Evolutionary conservation across 441 rosid genomes (phyloP).

Genomic region (Populus trichocarpa): DNA sequence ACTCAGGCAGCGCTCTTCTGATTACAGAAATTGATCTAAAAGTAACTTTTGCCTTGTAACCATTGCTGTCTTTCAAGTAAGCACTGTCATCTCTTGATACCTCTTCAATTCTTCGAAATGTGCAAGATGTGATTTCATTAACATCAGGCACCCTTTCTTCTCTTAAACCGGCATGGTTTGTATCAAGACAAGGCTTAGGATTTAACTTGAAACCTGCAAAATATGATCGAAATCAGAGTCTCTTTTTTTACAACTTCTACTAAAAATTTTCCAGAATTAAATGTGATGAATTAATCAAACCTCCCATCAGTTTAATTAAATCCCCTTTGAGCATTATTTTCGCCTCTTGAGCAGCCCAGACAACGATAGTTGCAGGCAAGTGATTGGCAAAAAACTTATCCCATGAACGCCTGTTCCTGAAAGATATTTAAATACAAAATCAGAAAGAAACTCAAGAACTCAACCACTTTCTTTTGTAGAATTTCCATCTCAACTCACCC

Average conservation of each 20-base stretch:
- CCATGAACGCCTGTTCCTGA: conserved; percentile 26
- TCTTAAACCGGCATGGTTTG: conserved; percentile 6
- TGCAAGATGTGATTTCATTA: not conserved
- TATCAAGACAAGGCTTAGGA: conserved; percentile 11
- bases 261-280: not conserved
- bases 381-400: not conserved
- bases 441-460: not conserved
- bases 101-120: conserved; percentile 3
- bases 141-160: conserved; percentile 2
- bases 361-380: conserved; percentile 12
- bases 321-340: conserved; percentile 12
- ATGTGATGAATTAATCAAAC: conserved; percentile 8
- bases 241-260: not conserved
- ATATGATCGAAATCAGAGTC: not conserved
- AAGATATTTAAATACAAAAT: conserved; percentile 1
- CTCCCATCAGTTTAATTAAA: conserved; percentile 16
- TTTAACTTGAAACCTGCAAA: conserved; percentile 23
- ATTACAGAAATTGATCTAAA: conserved; percentile 30
- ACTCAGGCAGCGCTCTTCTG: conserved; percentile 33
- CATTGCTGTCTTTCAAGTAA: conserved; percentile 8
- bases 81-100: conserved; percentile 12
- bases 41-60: not conserved
- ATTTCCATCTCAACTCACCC: conserved; percentile 14
- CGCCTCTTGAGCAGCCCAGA: conserved; percentile 15
- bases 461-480: not conserved